phyloP scores from a whole-genome alignment of 768 basidiomycete genomes.

The Russula dissimulans region DNA sequence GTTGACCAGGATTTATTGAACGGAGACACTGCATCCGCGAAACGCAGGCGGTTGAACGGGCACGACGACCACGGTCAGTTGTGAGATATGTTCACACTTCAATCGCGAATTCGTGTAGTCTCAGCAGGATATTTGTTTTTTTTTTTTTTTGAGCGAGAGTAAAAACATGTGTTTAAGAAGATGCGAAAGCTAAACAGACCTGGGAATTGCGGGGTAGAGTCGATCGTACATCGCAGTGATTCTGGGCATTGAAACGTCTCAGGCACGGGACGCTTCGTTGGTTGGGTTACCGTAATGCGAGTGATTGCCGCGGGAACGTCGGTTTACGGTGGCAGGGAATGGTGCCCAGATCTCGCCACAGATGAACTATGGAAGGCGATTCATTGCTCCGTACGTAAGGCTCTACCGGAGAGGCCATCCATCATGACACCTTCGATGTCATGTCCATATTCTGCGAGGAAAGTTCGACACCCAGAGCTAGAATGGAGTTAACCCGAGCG shows the following conservation, averaged over 20 bases:
- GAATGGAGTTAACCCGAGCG: too few species aligned
- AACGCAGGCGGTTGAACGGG: constrained; percentile 10
- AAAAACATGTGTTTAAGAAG: not conserved
- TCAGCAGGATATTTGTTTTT: not conserved
- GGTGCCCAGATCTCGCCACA: not conserved
- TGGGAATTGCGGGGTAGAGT: not conserved
- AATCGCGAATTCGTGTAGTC: not conserved
- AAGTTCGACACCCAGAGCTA: too few species aligned
- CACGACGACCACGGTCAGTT: not conserved
- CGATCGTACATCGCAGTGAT: too few species aligned
- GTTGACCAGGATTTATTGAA: not conserved
- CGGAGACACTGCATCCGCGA: constrained; percentile 2
- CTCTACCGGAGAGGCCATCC: too few species aligned
- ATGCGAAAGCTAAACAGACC: not conserved
- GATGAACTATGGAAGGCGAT: too few species aligned
- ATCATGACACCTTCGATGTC: too few species aligned
- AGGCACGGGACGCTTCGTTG: not conserved
- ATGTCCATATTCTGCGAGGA: too few species aligned
- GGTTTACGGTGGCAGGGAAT: not conserved
- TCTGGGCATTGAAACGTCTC: too few species aligned
- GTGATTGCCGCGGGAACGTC: not conserved
- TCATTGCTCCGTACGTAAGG: too few species aligned
- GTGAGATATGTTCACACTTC: not conserved
- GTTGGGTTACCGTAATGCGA: too few species aligned
- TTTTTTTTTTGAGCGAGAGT: not conserved